A percentile compares a stretch with the other conserved stretches of the same genome.
phyloP scores from a whole-genome alignment of 164 flowering plant genomes.

The Litsea cubeba region DNA sequence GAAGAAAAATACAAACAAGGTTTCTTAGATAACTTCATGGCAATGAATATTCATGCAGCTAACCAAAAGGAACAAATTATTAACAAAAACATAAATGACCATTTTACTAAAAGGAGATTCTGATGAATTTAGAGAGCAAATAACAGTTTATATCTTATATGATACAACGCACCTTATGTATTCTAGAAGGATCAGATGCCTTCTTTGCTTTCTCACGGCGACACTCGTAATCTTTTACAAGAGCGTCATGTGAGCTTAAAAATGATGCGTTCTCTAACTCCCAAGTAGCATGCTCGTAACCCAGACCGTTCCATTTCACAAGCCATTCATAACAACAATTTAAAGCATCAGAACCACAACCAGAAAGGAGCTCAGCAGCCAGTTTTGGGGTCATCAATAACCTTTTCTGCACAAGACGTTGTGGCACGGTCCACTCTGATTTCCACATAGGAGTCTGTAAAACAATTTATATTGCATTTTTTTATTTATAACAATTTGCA shows the following conservation, averaged over 20 bases:
- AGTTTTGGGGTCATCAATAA: slow-evolving; percentile 22
- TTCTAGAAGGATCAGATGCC: slow-evolving; percentile 17
- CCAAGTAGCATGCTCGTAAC: slow-evolving; percentile 70
- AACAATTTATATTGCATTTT: neutral
- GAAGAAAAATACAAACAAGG: too few species aligned
- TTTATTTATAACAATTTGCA: neutral
- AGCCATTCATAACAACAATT: slow-evolving; percentile 55
- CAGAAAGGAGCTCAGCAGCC: slow-evolving; percentile 13
- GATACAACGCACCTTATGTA: slow-evolving; percentile 29
- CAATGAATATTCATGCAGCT: too few species aligned
- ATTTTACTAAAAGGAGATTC: neutral
- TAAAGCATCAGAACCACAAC: neutral
- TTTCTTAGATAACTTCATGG: too few species aligned
- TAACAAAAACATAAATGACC: neutral
- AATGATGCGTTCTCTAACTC: slow-evolving; percentile 57
- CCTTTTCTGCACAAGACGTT: slow-evolving; percentile 58
- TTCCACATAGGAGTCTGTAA: slow-evolving; percentile 42
- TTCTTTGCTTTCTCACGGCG: slow-evolving; percentile 38
- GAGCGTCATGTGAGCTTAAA: slow-evolving; percentile 45
- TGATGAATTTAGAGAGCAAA: neutral
- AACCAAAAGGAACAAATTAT: neutral
- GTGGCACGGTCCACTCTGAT: slow-evolving; percentile 60
- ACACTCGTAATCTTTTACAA: slow-evolving; percentile 45
- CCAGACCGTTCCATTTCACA: slow-evolving; percentile 82
- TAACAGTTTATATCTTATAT: too few species aligned